Evolutionary conservation across 2,329 filamentous ascomycete genomes (phyloP).

Genomic region (Juglanconis oblonga): DNA sequence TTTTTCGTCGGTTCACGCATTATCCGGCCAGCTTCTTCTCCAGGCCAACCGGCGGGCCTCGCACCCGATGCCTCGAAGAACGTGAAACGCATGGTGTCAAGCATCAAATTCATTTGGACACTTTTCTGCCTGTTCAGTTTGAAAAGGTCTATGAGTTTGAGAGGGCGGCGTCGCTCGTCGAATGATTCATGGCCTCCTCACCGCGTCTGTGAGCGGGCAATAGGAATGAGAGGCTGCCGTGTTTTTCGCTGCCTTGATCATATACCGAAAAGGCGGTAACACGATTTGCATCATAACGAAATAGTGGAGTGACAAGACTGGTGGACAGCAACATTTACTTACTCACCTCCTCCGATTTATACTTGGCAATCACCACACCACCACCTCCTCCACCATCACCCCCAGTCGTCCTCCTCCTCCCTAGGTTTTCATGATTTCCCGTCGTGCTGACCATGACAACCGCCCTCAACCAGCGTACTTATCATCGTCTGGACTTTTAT

Average conservation of each 20-base stretch:
- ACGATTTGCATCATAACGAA: background rate
- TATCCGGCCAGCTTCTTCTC: background rate
- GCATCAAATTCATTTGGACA: background rate
- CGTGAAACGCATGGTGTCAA: background rate
- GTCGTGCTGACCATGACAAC: background rate
- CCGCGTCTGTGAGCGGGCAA: background rate
- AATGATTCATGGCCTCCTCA: background rate
- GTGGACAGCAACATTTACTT: background rate
- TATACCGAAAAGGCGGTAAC: background rate
- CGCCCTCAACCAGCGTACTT: background rate
- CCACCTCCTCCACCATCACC: background rate
- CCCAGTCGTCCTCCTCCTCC: background rate
- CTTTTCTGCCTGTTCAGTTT: background rate
- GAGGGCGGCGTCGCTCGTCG: background rate
- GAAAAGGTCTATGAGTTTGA: background rate
- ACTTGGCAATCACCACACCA: background rate
- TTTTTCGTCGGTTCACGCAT: no score
- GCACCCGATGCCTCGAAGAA: background rate
- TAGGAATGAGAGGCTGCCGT: background rate
- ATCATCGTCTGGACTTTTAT: background rate
- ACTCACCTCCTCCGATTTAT: background rate
- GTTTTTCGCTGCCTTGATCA: background rate
- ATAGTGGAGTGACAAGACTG: background rate
- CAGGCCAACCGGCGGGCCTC: background rate
- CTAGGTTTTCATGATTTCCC: background rate